Evolutionary conservation across 2,329 filamentous ascomycete genomes (phyloP), one percentile per base, ranked within the genome.

Genomic region (Phaeoacremonium minimum): DNA sequence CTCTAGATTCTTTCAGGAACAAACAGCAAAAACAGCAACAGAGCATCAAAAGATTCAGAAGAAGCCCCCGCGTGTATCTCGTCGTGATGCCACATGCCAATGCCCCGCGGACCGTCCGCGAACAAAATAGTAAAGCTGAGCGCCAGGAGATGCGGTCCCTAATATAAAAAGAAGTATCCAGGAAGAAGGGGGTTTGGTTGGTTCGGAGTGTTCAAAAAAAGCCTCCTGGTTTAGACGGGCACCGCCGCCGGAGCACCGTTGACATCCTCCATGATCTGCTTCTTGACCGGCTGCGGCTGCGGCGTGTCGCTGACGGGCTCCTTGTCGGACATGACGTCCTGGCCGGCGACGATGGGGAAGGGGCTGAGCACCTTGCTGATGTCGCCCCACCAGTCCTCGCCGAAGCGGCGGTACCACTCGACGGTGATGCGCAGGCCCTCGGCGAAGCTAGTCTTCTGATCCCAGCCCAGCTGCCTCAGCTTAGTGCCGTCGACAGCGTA

Each of bases 401-500:
- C 80, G 40, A 79, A 86, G 37, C 60, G 62, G 28, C 63, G 67
- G 56, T 88, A 88, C 84, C 84, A 88, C 33, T 81, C 70, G 13
- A 86, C 79, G 0, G 83, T 87, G 32, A 63, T 67, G 40, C 61
- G 64, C 37, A 88, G 62, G 7, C 84, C 84, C 3, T 81, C 71
- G 13, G 71, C 71, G 42, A 88, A 82, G 35, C 60, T 65, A 3
- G 76, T 83, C 57, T 77, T 78, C 55, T 84, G 84, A 37, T 74
- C 66, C 84, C 83, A 87, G 15, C 83, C 84, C 5, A 88, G 67
- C 43, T 71, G 61, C 28, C 74, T 65, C 46, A 87, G 69, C 59
- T 86, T 87, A 36, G 72, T 75, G 20, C 77, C 82, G 52, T 87
- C 80, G 3, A 87, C 79, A 9, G 81, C 81, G 51, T 87, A 88